Evolutionary conservation across 129 eudicot genomes (phyloP).

Genomic region (Lonicera japonica): DNA sequence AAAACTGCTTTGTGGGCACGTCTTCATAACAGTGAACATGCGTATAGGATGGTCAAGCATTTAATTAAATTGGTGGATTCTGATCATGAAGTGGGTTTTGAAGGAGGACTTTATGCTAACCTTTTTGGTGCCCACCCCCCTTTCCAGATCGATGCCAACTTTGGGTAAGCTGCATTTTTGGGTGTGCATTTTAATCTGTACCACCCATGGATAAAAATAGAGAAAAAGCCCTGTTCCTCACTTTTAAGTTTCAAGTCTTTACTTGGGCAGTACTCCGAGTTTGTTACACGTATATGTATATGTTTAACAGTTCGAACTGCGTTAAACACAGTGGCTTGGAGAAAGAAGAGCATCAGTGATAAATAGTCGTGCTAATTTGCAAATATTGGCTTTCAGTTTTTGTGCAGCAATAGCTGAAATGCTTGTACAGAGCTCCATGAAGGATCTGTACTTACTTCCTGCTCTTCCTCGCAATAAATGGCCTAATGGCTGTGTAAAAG

Average conservation of each 20-base stretch:
- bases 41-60: slow-evolving; percentile 83
- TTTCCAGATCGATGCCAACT: slow-evolving; percentile 92
- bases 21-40: slow-evolving; percentile 64
- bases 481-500: slow-evolving; percentile 75
- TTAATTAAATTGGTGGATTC: slow-evolving; percentile 81
- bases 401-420: slow-evolving; percentile 86
- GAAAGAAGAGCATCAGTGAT: no score
- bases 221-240: not conserved
- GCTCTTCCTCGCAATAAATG: slow-evolving; percentile 87
- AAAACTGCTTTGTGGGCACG: slow-evolving; percentile 88
- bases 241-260: no score
- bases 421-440: slow-evolving; percentile 78
- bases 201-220: no score
- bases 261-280: no score
- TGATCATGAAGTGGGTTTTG: slow-evolving; percentile 49
- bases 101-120: slow-evolving; percentile 89
- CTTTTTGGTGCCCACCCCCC: slow-evolving; percentile 91
- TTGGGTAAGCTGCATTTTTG: slow-evolving; percentile 46
- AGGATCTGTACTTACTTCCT: slow-evolving; percentile 77
- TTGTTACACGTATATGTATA: no score
- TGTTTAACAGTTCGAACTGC: no score
- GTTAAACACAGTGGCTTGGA: no score
- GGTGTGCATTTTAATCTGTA: not conserved
- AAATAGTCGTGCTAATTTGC: not conserved
- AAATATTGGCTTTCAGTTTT: slow-evolving; percentile 34